Base-by-base conservation (phyloP, 495 filamentous ascomycete genomes). In the Talaromyces stipitatus region DNA sequence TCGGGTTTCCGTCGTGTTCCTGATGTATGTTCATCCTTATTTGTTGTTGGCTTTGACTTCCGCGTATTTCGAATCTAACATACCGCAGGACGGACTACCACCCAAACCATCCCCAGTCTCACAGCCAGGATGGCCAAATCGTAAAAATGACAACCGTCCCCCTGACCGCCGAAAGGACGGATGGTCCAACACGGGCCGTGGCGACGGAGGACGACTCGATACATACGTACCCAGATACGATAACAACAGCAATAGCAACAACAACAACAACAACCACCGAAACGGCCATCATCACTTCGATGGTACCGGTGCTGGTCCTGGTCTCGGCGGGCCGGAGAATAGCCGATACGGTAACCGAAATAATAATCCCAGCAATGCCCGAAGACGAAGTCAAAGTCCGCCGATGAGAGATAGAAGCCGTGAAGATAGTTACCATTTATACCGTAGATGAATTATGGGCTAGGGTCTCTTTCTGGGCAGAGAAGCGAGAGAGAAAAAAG, bases 331-430 rank as follows among this genome's bases (percentile, higher is more conserved):
- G 18, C 32, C 33, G 18, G 33, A 55, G 3, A 28, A 57, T 32
- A 32, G 60, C 7, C 56, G 54, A 9, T 50, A 60, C 29, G 30
- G 20, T 6, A 62, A 56, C 53, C 62, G 69, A 23, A 64, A 64
- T 45, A 72, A 73, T 57, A 64, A 69, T 51, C 60, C 65, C 2
- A 55, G 45, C 20, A 36, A 33, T n/a, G 48, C 66, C 4, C 60
- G 72, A 51, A 61, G 72, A 53, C 64, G 75, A 55, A 78, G 75
- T 36, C 71, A 70, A 20, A 78, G 73, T 54, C 75, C 75, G 12
- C 50, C 43, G 14, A 61, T 55, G 14, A 66, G 64, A 56, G 70
- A 76, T 12, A 57, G 60, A 32, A 43, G 53, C 12, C 54, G 54
- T 46, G 54, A 55, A 33, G 56, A 51, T 59, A 55, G 24, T 29